Base-by-base conservation (phyloP, 2,329 filamentous ascomycete genomes). In the Periconia sp. region DNA sequence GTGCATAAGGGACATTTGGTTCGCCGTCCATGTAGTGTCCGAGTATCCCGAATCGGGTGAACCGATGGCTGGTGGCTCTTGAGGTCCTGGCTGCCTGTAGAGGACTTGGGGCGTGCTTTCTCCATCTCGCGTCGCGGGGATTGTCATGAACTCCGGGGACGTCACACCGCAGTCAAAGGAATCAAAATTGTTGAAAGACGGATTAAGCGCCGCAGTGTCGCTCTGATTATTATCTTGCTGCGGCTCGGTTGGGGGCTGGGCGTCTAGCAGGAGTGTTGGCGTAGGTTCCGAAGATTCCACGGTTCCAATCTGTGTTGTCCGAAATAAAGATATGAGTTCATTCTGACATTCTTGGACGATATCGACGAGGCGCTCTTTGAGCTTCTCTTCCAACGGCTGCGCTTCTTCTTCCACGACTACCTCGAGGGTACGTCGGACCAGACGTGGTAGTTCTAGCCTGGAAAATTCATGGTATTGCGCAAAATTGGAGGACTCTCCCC, bases 361-460 rank as follows among this genome's bases (percentile, higher is more conserved):
- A 44, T 66, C 62, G 2, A 66, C 57, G 11, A 68, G 61, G 6
- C 57, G 55, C n/a, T 64, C 62, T 45, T 62, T 68, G 5, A 68
- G 45, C 35, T 59, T 62, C 8, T 65, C 65, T 45, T 66, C 63
- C 3, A 66, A 43, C 2, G 63, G 62, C n/a, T 64, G 58, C 3
- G 62, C 57, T 55, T 68, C 65, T 49, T 64, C 55, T 35, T 66
- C 63, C 7, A 66, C 53, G 7, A 57, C 63, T 14, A 56, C 52
- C 53, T 68, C 62, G 8, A 68, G 59, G 2, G 59, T 65, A 1
- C 61, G 52, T 3, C 63, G 63, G 1, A 68, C 63, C n/a, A 64
- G 51, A n/a, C 62, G 62, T 2, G 65, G 65, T 3, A 68, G 52
- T 42, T 66, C 62, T 10, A 62, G 58, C 2, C 61, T 57, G 2